Evolutionary conservation across 2,329 filamentous ascomycete genomes (phyloP), one percentile per base, ranked within the genome.

Genomic region (Leptographium procerum): DNA sequence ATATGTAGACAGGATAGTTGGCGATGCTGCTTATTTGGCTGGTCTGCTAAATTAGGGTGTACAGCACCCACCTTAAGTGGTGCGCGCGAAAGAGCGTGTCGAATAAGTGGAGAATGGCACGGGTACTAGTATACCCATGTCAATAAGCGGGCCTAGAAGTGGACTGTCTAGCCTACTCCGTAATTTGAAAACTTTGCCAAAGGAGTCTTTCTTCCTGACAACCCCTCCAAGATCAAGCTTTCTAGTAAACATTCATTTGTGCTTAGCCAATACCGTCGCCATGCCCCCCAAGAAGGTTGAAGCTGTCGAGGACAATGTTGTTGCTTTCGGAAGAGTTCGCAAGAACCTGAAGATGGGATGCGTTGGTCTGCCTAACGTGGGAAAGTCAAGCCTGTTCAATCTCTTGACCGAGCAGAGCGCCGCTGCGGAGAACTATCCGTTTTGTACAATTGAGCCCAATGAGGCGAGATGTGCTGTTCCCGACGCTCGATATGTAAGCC

Each of bases 261-360:
- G 26, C 53, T 14, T 34, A n/a, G 13, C 36, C 36, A 45, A 53
- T 34, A 40, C 57, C 33, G 45, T 53, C 60, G 65, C 47, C 48
- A 75, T 75, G 73, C 65, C 73, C 31, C 73, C 73, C 50, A 75
- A 75, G 65, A 75, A 75, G 64, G 61, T 65, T 29, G 70, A 73
- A 57, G 64, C 67, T 33, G 69, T 73, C 59, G 69, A 66, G 59
- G 71, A 70, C 64, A 75, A 75, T 70, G 73, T 76, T 60, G 72
- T 75, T 33, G 73, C 73, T 26, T 76, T 76, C 57, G 73, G 73
- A 6, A 66, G 73, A 53, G 73, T 75, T 59, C 65, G 69, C 59
- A 74, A 73, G 63, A 75, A 75, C 65, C 69, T 76, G 13, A 76
- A 76, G 65, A 76, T 76, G 73, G 73, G 73, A 59, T 75, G 73